Evolutionary conservation across 331 rosid species (phyloP), one percentile per base, ranked within the genome.

Genomic region (Pyracantha coccinea): DNA sequence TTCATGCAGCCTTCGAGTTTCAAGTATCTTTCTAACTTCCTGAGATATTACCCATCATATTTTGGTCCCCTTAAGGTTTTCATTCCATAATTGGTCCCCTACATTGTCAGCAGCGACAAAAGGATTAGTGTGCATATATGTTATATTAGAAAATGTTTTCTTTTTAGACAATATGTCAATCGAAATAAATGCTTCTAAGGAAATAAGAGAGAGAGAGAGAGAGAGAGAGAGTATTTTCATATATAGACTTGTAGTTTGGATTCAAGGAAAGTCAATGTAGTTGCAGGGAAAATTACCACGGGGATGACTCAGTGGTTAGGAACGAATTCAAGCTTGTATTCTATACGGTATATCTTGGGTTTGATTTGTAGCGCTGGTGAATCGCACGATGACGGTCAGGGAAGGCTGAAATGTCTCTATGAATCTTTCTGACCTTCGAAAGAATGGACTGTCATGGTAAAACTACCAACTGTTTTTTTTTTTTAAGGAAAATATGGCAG

Each of bases 1-100:
- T 44, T 76, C 80, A 57, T 76, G 80, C 68, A 76, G 45, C 44
- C 80, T 68, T 68, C 52, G 62, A 67, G 27, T 23, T 41, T 69
- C 75, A 67, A 68, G 75, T 41, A 58, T 27, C 68, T 58, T 27
- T 0, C 68, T n/a, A 47, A 10, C 68, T 27, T 58, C 15, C 58
- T 24, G 4, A 76, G 69, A 44, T 76, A 68, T 25, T 76, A 68
- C 15, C 75, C 69, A 13, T 76, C 72, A 20, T 76, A 76, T 38
- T 68, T 68, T 4, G 75, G 80, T 55, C 69, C 75, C 58, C 50
- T 41, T 21, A 76, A 38, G 25, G 61, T 33, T 1, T 21, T 41
- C 24, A 68, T 25, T 41, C 67, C 80, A 25, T 57, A 72, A 72
- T 1, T 53, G 24, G 3, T 29, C 68, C 60, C 38, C 80, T 68